A percentile compares a stretch with the other conserved stretches of the same genome.
Conservation (phyloP, 345 rosid genomes). For the Moricandia moricandioides region DNA sequence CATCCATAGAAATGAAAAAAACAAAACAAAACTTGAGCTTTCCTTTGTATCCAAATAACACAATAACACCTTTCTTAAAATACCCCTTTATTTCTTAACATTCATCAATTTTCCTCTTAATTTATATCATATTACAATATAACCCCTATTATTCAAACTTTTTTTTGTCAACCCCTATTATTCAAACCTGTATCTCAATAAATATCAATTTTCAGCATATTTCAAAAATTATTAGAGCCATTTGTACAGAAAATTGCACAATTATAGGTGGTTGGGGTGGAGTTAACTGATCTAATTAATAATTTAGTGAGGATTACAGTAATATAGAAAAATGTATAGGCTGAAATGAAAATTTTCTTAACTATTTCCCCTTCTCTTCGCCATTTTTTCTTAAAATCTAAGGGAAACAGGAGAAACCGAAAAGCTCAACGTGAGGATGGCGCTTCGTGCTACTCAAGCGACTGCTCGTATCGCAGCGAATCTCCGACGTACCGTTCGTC, state of each 20-base stretch:
- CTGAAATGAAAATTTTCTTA: background rate
- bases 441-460: conserved; percentile 53
- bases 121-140: background rate
- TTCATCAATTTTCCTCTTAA: background rate
- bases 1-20: conserved; percentile 18
- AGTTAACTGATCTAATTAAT: background rate
- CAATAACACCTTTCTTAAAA: background rate
- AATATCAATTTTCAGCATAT: too few species aligned
- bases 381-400: conserved; percentile 4
- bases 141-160: background rate
- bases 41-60: background rate
- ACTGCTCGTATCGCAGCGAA: conserved; percentile 37
- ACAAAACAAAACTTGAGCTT: background rate
- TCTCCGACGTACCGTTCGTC: conserved; percentile 39
- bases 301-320: background rate
- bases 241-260: background rate
- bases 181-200: too few species aligned
- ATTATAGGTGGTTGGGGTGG: background rate
- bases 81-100: background rate
- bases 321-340: background rate
- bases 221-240: background rate
- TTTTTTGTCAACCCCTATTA: too few species aligned
- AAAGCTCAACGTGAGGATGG: conserved; percentile 43
- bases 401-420: conserved; percentile 8
- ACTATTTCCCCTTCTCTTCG: background rate